Percentiles rank a stretch among this genome's conserved stretches.
phyloP scores from a whole-genome alignment of 2,329 filamentous ascomycete genomes.

The Colletotrichum sublineola region DNA sequence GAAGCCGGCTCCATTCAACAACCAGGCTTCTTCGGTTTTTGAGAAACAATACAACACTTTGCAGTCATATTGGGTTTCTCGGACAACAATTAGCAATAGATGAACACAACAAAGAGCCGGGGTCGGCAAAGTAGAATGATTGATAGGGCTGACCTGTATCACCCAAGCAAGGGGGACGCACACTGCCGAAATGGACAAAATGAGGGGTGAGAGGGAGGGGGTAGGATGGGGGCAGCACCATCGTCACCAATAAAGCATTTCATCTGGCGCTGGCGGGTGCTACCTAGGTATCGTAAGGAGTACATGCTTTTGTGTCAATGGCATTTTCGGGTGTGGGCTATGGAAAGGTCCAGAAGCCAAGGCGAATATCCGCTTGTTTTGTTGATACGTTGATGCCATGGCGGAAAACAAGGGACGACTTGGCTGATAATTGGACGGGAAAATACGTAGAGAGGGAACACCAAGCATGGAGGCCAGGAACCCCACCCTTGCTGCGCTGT shows the following conservation, averaged over 20 bases:
- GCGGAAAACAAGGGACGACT: slow-evolving; percentile 17
- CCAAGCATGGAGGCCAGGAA: slow-evolving; percentile 22
- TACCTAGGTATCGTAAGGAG: too few species aligned
- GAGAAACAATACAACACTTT: neutral
- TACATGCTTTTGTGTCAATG: neutral
- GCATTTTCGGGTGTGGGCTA: slow-evolving; percentile 1
- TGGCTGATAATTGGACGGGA: slow-evolving; percentile 36
- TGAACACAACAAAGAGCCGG: neutral
- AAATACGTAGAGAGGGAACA: slow-evolving; percentile 2
- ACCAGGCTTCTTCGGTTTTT: neutral
- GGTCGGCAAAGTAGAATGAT: neutral
- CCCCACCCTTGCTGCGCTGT: slow-evolving; percentile 28
- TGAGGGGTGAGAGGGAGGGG: slow-evolving; percentile 3
- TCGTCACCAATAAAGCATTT: neutral
- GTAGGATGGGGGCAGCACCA: neutral
- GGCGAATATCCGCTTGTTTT: neutral
- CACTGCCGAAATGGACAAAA: slow-evolving; percentile 27
- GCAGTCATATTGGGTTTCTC: neutral
- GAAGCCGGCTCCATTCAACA: neutral
- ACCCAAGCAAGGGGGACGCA: slow-evolving; percentile 28
- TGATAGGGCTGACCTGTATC: slow-evolving; percentile 38
- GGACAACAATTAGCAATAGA: neutral
- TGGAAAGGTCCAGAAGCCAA: slow-evolving; percentile 38
- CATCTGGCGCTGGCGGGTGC: neutral
- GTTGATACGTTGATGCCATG: slow-evolving; percentile 14